Evolutionary conservation across 225 moss, liverwort and hornwort genomes (phyloP).

Genomic region (Polytrichum formosum): DNA sequence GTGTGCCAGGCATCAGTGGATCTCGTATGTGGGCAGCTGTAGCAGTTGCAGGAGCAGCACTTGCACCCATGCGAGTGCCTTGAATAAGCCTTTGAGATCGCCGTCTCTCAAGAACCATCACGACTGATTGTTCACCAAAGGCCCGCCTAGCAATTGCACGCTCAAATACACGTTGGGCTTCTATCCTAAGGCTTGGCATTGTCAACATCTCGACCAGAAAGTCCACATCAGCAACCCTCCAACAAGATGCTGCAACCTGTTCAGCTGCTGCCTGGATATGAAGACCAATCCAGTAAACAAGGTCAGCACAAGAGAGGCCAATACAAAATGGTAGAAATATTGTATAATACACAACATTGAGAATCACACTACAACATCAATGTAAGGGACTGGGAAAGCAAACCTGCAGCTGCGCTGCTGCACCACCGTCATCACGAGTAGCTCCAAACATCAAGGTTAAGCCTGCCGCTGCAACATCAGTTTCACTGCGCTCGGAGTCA

Average conservation of each 20-base stretch:
- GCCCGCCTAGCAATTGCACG: constrained; percentile 64
- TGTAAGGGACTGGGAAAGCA: not conserved
- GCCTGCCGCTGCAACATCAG: constrained; percentile 50
- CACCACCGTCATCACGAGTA: constrained; percentile 61
- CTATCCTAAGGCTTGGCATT: constrained; percentile 50
- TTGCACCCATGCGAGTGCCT: constrained; percentile 44
- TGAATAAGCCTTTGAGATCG: constrained; percentile 55
- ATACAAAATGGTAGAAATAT: not conserved
- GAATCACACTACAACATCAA: not conserved
- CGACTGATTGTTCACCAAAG: constrained; percentile 70
- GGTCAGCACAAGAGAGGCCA: not conserved
- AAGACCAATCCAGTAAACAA: constrained; percentile 1
- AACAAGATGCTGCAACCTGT: constrained; percentile 71
- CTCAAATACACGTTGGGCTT: constrained; percentile 69
- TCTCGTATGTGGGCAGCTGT: constrained; percentile 35
- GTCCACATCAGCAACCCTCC: constrained; percentile 70
- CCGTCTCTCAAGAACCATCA: constrained; percentile 70
- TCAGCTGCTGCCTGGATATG: constrained; percentile 55
- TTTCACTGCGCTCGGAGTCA: constrained; percentile 73
- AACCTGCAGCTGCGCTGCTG: constrained; percentile 53
- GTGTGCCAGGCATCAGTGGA: constrained; percentile 40
- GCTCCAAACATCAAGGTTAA: constrained; percentile 53
- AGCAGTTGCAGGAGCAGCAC: constrained; percentile 9
- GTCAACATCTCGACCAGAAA: constrained; percentile 69
- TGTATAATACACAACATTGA: not conserved